These are phyloP conservation scores for Cladochytrium replicatum DNA, from an alignment of 192 early-diverging fungal genomes.

Conservation along the genomic window DNA sequence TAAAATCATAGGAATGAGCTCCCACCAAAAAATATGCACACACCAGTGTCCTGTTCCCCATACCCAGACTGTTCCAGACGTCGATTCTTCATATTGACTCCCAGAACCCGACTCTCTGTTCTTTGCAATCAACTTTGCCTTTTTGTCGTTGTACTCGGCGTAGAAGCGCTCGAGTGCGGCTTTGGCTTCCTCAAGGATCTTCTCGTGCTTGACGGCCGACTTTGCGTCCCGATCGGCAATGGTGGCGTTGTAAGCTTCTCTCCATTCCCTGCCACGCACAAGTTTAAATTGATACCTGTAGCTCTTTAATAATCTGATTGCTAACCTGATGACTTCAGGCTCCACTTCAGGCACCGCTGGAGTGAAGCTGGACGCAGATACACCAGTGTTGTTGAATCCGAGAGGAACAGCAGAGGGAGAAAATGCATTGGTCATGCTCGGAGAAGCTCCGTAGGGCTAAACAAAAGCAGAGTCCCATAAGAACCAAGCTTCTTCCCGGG, in stretches of 20 bases:
- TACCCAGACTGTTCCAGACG: slow-evolving; percentile 40
- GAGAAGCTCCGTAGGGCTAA: no score
- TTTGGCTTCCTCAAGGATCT: slow-evolving; percentile 26
- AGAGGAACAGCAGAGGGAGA: slow-evolving; percentile 1
- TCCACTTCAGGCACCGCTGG: slow-evolving; percentile 3
- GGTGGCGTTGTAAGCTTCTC: slow-evolving; percentile 22
- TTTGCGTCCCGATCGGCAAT: slow-evolving; percentile 36
- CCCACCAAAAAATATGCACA: not conserved
- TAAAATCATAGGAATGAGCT: not conserved
- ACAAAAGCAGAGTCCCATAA: no score
- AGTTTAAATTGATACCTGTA: not conserved
- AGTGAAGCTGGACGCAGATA: slow-evolving; percentile 1
- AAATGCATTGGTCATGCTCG: not conserved
- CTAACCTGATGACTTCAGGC: slow-evolving; percentile 16
- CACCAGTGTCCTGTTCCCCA: not conserved
- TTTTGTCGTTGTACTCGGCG: slow-evolving; percentile 53
- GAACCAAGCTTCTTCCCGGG: no score
- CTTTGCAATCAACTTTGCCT: slow-evolving; percentile 28
- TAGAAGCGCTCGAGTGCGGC: slow-evolving; percentile 45
- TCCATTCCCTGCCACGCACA: slow-evolving; percentile 36
- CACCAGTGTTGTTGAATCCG: slow-evolving; percentile 9
- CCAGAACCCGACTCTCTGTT: slow-evolving; percentile 35
- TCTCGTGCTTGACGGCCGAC: slow-evolving; percentile 29
- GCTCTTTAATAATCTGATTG: not conserved
- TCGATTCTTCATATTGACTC: slow-evolving; percentile 18